Percentiles rank a stretch among this genome's conserved stretches.
These are phyloP conservation scores for Pseudognaphalium luteoalbum DNA, from an alignment of 129 eudicot genomes.

Conservation along the genomic window DNA sequence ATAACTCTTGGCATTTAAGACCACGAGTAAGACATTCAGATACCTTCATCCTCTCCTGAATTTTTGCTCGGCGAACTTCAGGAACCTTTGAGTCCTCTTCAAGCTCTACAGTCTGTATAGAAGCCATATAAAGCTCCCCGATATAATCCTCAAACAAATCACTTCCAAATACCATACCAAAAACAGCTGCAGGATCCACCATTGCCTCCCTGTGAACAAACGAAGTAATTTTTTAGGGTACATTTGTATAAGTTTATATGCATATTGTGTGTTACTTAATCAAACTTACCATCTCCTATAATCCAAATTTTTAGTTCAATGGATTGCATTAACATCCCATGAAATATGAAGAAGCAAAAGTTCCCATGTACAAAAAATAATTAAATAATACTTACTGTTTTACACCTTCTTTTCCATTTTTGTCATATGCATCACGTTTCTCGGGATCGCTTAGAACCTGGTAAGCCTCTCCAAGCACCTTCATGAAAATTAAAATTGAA, in stretches of 20 bases:
- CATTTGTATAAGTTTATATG: not conserved
- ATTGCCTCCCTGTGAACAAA: conserved; percentile 54
- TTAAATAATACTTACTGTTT: conserved; percentile 43
- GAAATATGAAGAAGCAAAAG: not conserved
- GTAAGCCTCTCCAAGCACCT: conserved; percentile 95
- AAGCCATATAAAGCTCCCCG: conserved; percentile 71
- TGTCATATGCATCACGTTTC: conserved; percentile 87
- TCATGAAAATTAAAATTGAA: conserved; percentile 5
- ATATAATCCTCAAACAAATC: conserved; percentile 78
- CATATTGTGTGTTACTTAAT: not conserved
- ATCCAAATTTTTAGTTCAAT: not conserved
- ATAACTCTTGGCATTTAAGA: not conserved
- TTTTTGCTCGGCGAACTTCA: conserved; percentile 53
- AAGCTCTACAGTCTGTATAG: conserved; percentile 53
- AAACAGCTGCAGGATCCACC: conserved; percentile 87
- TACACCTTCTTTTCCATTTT: conserved; percentile 68
- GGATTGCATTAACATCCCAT: not conserved
- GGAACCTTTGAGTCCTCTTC: conserved; percentile 59
- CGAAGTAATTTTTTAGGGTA: not conserved
- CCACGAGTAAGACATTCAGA: not conserved
- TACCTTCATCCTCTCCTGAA: conserved; percentile 78
- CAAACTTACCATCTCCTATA: not conserved
- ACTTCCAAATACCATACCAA: conserved; percentile 92
- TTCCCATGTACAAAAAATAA: not conserved
- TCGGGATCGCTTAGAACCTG: conserved; percentile 88